These are phyloP conservation scores for Sclerotinia minor DNA, from an alignment of 2,329 filamentous ascomycete species.

Conservation along the genomic window DNA sequence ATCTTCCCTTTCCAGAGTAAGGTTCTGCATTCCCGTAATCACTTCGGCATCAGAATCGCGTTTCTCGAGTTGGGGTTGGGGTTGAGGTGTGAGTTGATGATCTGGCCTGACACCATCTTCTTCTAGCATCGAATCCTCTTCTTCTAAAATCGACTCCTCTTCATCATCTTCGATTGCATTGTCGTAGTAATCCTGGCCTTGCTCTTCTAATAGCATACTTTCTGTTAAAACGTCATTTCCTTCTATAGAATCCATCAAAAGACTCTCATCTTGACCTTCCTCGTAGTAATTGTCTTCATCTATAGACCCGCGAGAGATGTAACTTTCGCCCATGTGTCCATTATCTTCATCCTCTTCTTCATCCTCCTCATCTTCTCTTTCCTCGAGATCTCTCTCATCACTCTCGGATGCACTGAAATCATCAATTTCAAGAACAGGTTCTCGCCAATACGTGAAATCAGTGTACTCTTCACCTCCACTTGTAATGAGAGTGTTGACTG, in stretches of 20 bases:
- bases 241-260: constrained; percentile 35
- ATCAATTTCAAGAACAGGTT: constrained; percentile 77
- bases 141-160: no score
- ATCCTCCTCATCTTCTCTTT: constrained; percentile 53
- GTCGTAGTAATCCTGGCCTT: constrained; percentile 23
- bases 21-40: constrained; percentile 59
- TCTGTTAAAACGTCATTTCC: constrained; percentile 35
- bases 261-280: constrained; percentile 38
- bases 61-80: constrained; percentile 31
- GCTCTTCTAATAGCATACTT: constrained; percentile 40
- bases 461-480: constrained; percentile 93
- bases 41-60: constrained; percentile 56
- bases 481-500: constrained; percentile 81
- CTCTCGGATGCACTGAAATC: constrained; percentile 86
- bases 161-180: constrained; percentile 26
- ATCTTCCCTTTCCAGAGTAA: constrained; percentile 48
- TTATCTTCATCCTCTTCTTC: constrained; percentile 53
- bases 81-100: not conserved
- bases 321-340: constrained; percentile 56
- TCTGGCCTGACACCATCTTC: constrained; percentile 1
- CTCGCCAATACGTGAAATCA: constrained; percentile 96
- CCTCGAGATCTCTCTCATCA: constrained; percentile 55
- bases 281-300: constrained; percentile 48
- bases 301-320: constrained; percentile 53
- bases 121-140: constrained; percentile 5